Conservation (phyloP, 495 filamentous ascomycete genomes). For the Penicillium psychrofluorescens region DNA sequence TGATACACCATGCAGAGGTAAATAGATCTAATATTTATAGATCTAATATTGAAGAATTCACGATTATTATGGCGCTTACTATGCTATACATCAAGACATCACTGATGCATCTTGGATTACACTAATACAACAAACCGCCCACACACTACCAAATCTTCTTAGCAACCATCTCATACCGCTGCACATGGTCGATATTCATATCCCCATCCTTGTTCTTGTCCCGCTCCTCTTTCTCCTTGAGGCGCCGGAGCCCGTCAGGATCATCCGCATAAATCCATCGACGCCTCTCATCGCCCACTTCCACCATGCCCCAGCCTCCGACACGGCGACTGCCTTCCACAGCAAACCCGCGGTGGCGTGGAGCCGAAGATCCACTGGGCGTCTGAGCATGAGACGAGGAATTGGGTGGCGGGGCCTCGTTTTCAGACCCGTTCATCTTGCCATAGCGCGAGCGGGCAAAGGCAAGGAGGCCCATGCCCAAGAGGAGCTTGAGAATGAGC, state of each 20-base stretch:
- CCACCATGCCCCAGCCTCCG: slow-evolving; percentile 77
- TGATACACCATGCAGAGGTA: too few species aligned
- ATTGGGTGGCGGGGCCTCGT: slow-evolving; percentile 21
- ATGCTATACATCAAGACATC: not conserved
- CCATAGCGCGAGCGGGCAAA: slow-evolving; percentile 71
- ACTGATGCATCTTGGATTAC: not conserved
- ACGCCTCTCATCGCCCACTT: slow-evolving; percentile 81
- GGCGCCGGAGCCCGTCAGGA: slow-evolving; percentile 55
- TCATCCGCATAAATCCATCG: slow-evolving; percentile 86
- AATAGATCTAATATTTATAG: too few species aligned
- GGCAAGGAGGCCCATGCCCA: slow-evolving; percentile 74
- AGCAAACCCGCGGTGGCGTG: slow-evolving; percentile 39
- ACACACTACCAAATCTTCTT: slow-evolving; percentile 79
- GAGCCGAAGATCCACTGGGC: not conserved
- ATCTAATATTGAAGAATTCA: too few species aligned
- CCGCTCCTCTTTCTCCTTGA: slow-evolving; percentile 64
- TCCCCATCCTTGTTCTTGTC: slow-evolving; percentile 51
- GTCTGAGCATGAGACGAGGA: slow-evolving; percentile 2
- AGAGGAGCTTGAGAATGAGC: slow-evolving; percentile 70
- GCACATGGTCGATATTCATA: slow-evolving; percentile 57
- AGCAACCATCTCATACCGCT: slow-evolving; percentile 85
- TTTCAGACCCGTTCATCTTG: slow-evolving; percentile 68
- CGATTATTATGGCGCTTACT: not conserved
- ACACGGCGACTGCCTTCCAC: slow-evolving; percentile 65
- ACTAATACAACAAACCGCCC: not conserved